phyloP scores from a whole-genome alignment of 2,329 filamentous ascomycete species.

The Cryphonectria japonica region DNA sequence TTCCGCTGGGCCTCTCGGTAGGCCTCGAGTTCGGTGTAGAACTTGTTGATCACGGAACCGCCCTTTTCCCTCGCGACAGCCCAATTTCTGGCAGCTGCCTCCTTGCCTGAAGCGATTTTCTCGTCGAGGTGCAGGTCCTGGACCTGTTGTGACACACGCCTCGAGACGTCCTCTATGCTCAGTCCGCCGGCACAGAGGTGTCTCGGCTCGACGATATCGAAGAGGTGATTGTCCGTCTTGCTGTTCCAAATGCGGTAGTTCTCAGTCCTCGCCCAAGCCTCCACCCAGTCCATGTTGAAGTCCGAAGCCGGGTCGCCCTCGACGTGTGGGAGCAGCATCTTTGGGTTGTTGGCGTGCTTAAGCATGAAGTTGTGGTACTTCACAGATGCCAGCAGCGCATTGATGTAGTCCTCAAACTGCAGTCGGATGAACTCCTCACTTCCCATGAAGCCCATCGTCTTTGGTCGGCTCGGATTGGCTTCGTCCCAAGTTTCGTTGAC shows the following conservation, averaged over 20 bases:
- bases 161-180: slow-evolving; percentile 91
- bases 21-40: slow-evolving; percentile 89
- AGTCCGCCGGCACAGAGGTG: slow-evolving; percentile 93
- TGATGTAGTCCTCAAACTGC: slow-evolving; percentile 95
- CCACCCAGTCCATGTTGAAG: slow-evolving; percentile 82
- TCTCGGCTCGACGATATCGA: slow-evolving; percentile 89
- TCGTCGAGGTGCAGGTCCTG: slow-evolving; percentile 94
- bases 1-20: slow-evolving; percentile 75
- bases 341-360: slow-evolving; percentile 59
- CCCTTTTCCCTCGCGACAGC: slow-evolving; percentile 87
- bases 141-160: slow-evolving; percentile 87
- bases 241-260: slow-evolving; percentile 90
- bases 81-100: slow-evolving; percentile 87
- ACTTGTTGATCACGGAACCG: slow-evolving; percentile 80
- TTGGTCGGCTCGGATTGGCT: slow-evolving; percentile 83
- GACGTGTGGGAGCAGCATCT: slow-evolving; percentile 63
- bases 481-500: slow-evolving; percentile 98
- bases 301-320: slow-evolving; percentile 86
- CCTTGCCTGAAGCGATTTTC: slow-evolving; percentile 78
- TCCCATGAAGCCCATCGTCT: slow-evolving; percentile 90
- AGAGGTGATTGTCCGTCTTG: slow-evolving; percentile 82
- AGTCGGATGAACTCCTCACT: slow-evolving; percentile 97
- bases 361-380: slow-evolving; percentile 81
- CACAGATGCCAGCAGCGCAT: slow-evolving; percentile 83
- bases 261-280: slow-evolving; percentile 85